A percentile compares a stretch with the other conserved stretches of the same genome.
Conservation (phyloP, 176 grass and related monocot species). For the Musa beccarii region DNA sequence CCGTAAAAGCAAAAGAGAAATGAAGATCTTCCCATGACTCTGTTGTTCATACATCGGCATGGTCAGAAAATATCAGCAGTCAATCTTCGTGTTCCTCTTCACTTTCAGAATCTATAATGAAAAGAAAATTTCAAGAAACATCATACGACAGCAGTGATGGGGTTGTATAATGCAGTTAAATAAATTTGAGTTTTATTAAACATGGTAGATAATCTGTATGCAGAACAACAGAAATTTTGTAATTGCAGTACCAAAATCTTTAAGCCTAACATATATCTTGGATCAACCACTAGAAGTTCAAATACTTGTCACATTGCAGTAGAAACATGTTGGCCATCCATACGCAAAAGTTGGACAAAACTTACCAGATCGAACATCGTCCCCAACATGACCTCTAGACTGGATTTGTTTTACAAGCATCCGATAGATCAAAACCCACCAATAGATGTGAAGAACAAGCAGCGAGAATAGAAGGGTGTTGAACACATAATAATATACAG, state of each 20-base stretch:
- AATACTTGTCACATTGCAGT: too few relatives aligned
- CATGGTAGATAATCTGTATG: too few relatives aligned
- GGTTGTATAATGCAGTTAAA: too few relatives aligned
- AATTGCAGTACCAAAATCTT: too few relatives aligned
- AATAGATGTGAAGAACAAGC: constrained; percentile 17
- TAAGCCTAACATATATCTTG: too few relatives aligned
- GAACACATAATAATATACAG: constrained; percentile 22
- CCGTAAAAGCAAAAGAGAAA: not conserved
- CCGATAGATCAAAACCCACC: constrained; percentile 25
- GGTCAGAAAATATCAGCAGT: not conserved
- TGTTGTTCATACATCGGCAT: not conserved
- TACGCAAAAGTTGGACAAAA: constrained; percentile 3
- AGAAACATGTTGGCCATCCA: not conserved
- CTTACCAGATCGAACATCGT: constrained; percentile 79
- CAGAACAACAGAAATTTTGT: not conserved
- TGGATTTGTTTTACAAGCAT: constrained; percentile 27
- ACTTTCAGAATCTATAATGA: constrained; percentile 46
- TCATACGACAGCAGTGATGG: not conserved
- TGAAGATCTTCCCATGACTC: not conserved
- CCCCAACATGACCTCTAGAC: constrained; percentile 62
- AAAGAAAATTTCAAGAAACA: constrained; percentile 14
- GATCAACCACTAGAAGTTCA: too few relatives aligned
- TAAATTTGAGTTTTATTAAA: too few relatives aligned
- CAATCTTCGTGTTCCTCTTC: constrained; percentile 58
- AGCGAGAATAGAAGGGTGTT: constrained; percentile 17